Evolutionary conservation across 2,329 filamentous ascomycete genomes (phyloP), one percentile per base, ranked within the genome.

Genomic region (Phialophora expanda): DNA sequence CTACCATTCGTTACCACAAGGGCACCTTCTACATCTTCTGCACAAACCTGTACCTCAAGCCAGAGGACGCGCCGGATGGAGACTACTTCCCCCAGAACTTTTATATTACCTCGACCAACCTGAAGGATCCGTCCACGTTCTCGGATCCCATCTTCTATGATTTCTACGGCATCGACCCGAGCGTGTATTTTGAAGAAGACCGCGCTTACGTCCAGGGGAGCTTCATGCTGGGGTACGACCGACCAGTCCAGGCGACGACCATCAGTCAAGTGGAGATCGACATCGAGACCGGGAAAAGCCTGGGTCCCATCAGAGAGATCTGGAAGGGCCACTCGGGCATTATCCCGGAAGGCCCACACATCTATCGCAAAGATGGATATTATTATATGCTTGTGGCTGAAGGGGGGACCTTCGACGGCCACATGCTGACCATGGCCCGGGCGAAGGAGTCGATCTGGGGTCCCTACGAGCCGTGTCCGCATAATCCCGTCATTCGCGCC

Each of bases 391-490:
- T 86, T 17, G 81, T 81, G 0, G 83, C 84, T 0, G 84, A 86
- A 74, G 83, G 83, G 46, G 84, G 84, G 3, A 86, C 84, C 0
- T 80, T 79, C 0, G 67, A 84, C 20, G 56, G 41, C 17, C 62
- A 65, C 56, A 53, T 58, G 55, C 17, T 65, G 26, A 44, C 55
- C n/a, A 32, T 61, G 17, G 62, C 62, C 77, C 87, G 66, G 79
- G 84, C 59, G 79, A 82, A 5, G 73, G 79, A 61, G 70, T 28
- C 28, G 28, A 82, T 73, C 74, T 87, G 85, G 79, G 88, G 88
- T 0, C 87, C 87, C 0, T 90, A 89, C 75, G 84, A 88, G 70
- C 74, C 81, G 1, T 86, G 87, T 44, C 86, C 87, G 0, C 76
- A 84, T 55, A 85, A 86, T 62, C 80, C 87, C 54, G 38, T 65